These are phyloP conservation scores for Lachancea cidri DNA, from an alignment of 805 yeast genomes.

Conservation along the genomic window DNA sequence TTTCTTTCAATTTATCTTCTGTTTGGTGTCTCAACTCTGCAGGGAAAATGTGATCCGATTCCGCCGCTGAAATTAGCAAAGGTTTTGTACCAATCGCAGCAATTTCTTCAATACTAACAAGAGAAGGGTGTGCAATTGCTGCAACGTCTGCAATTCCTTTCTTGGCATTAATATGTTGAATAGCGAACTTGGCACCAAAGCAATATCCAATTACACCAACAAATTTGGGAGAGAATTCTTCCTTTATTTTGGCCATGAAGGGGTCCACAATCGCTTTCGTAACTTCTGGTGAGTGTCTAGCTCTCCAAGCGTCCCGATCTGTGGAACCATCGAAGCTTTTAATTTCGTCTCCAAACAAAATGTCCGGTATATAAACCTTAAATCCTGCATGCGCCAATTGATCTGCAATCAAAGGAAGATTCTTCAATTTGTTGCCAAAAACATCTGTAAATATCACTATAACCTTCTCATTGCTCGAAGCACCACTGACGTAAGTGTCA, in stretches of 20 bases:
- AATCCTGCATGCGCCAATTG: slow-evolving; percentile 56
- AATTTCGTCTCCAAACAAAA: slow-evolving; percentile 48
- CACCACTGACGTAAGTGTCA: slow-evolving; percentile 46
- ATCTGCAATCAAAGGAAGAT: slow-evolving; percentile 60
- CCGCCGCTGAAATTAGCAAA: slow-evolving; percentile 68
- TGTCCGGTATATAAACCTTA: slow-evolving; percentile 72
- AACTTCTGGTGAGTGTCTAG: slow-evolving; percentile 44
- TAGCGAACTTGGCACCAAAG: slow-evolving; percentile 71
- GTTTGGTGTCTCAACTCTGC: slow-evolving; percentile 57
- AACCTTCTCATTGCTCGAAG: slow-evolving; percentile 38
- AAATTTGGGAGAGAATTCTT: slow-evolving; percentile 42
- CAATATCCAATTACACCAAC: slow-evolving; percentile 72
- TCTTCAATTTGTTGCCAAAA: slow-evolving; percentile 55
- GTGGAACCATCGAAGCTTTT: slow-evolving; percentile 27
- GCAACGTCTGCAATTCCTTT: slow-evolving; percentile 47
- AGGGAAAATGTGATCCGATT: slow-evolving; percentile 59
- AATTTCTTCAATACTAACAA: slow-evolving; percentile 61
- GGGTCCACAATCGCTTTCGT: slow-evolving; percentile 45
- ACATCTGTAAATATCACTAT: slow-evolving; percentile 68
- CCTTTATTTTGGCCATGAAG: slow-evolving; percentile 42
- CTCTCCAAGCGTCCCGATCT: slow-evolving; percentile 45
- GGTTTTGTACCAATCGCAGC: slow-evolving; percentile 49
- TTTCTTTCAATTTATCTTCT: slow-evolving; percentile 51
- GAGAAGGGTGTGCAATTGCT: slow-evolving; percentile 83
- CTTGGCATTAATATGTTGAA: slow-evolving; percentile 41